A percentile compares a stretch with the other conserved stretches of the same genome.
Evolutionary conservation across 1,139 yeast species (phyloP).

Genomic region (Hanseniaspora gamundiae): DNA sequence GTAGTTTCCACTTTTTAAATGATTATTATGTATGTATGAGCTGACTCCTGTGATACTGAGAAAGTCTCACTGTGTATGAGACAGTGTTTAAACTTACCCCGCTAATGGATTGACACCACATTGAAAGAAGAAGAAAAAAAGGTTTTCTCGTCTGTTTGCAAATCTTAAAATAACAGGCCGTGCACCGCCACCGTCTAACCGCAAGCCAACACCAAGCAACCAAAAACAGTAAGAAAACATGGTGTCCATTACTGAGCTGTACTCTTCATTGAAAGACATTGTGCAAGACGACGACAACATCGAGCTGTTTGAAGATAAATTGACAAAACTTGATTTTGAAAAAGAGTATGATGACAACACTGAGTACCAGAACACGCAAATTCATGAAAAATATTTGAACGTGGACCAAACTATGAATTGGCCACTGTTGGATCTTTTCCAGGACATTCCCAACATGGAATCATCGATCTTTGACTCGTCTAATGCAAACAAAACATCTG

Average conservation of each 20-base stretch:
- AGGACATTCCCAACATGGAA: slow-evolving; percentile 16
- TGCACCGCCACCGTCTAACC: too few relatives aligned
- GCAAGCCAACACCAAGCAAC: not conserved
- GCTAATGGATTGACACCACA: too few relatives aligned
- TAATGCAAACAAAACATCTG: slow-evolving; percentile 3
- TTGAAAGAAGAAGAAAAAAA: too few relatives aligned
- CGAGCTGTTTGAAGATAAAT: slow-evolving; percentile 15
- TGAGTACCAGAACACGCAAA: not conserved
- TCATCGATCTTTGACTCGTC: slow-evolving; percentile 9
- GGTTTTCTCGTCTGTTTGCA: too few relatives aligned
- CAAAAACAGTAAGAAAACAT: not conserved
- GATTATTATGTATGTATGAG: too few relatives aligned
- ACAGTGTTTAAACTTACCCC: too few relatives aligned
- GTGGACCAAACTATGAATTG: slow-evolving; percentile 15
- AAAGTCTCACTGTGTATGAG: too few relatives aligned
- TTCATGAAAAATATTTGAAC: slow-evolving; percentile 10
- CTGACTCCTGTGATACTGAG: too few relatives aligned
- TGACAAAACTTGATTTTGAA: slow-evolving; percentile 9
- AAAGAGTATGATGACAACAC: slow-evolving; percentile 3
- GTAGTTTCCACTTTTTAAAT: not conserved
- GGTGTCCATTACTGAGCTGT: slow-evolving; percentile 15
- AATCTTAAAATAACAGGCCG: too few relatives aligned
- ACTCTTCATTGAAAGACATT: slow-evolving; percentile 13
- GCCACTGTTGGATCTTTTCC: slow-evolving; percentile 23
- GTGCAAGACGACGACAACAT: slow-evolving; percentile 12